phyloP scores from a whole-genome alignment of 208 protist genomes.

The Acanthamoeba healyi region DNA sequence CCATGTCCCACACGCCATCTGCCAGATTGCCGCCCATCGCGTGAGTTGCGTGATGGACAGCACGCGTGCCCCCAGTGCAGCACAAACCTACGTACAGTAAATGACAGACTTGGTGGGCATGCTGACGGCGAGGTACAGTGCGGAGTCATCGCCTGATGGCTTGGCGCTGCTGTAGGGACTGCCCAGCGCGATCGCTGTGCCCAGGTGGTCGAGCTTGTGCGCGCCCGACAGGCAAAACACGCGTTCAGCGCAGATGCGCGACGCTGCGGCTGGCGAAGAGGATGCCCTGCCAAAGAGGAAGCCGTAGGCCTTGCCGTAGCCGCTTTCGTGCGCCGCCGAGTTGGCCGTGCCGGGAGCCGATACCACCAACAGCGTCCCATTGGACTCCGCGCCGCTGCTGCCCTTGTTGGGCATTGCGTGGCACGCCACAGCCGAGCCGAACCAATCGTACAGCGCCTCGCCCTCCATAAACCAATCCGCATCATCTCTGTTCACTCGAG shows the following conservation, averaged over 20 bases:
- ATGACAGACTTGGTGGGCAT: background rate
- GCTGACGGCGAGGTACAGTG: background rate
- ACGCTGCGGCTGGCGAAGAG: background rate
- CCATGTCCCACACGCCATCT: background rate
- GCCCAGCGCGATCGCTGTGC: background rate
- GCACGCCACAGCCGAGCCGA: slow-evolving; percentile 9
- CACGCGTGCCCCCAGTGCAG: background rate
- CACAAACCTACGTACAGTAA: background rate
- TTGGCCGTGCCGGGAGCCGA: background rate
- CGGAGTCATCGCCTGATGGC: no score
- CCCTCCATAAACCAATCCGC: slow-evolving; percentile 67
- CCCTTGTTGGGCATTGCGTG: background rate
- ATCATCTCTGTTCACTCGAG: no score
- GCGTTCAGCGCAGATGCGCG: background rate
- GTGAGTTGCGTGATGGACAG: background rate
- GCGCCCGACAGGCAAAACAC: background rate
- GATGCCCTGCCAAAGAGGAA: background rate
- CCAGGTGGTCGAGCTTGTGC: slow-evolving; percentile 6
- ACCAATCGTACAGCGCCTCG: slow-evolving; percentile 28
- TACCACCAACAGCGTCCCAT: background rate
- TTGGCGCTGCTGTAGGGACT: background rate
- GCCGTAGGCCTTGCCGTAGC: background rate
- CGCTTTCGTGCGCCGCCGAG: background rate
- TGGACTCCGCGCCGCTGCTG: background rate
- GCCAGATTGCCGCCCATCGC: no score